Base-by-base conservation (phyloP, 768 basidiomycete species). In the Pluteus cervinus region DNA sequence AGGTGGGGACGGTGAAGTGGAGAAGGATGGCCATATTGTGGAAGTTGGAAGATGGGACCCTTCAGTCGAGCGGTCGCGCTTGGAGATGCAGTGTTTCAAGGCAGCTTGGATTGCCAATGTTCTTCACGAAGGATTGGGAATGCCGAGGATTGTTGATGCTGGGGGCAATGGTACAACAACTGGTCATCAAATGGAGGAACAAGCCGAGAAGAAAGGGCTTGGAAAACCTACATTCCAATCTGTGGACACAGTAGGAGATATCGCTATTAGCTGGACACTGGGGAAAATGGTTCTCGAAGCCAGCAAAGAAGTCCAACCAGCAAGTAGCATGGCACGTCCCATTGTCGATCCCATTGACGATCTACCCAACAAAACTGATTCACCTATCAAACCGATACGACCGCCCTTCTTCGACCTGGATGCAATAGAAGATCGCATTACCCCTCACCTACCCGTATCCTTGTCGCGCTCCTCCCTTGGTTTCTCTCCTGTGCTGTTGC, bases 201-300 rank as follows among this genome's bases (percentile, higher is more conserved):
- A 90, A 52, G 93, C 93, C 7, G 70, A 73, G 43, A 72, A 71
- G 58, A 96, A 96, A 57, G 88, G 89, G 12, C 69, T 97, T 21
- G 81, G 85, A 33, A 60, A 72, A 42, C 85, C 89, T 6, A 66
- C 75, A n/a, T 97, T 99, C 62, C 96, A 97, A 60, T 88, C 84
- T 26, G 66, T 93, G 61, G 90, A 97, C 56, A 76, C 79, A n/a
- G 85, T 99, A 21, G 83, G 80, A 24, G 88, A 86, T 52, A 89
- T 94, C 25, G 90, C 92, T 29, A 90, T 99, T 51, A 90, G 80
- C 50, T 99, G 96, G 96, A 97, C 96, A 4, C 70, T 98, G 23
- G 96, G 96, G 18, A 98, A 97, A 60, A 98, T 98, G 93, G 94
- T 98, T 0, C 73, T 97, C 18, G 94, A 98, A 61, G 96, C 96